Evolutionary conservation across 805 yeast species (phyloP), one percentile per base, ranked within the genome.

Genomic region (Helenozyma baotianmanensis): DNA sequence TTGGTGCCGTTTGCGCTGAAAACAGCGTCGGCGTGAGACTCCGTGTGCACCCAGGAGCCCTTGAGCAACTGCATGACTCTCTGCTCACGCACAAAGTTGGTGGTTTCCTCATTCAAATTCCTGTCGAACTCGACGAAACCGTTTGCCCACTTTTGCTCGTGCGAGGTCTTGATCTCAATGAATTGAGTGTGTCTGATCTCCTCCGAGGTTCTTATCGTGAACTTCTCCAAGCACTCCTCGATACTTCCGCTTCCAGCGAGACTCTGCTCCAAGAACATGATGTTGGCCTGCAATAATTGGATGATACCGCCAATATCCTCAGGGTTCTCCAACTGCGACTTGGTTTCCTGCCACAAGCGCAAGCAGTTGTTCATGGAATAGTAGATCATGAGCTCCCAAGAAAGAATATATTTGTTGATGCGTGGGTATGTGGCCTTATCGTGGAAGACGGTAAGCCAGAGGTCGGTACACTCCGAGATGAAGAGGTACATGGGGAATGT

Each of bases 1-100:
- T 42, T 49, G 49, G 23, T 43, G 38, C 21, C 40, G 34, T 29
- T 36, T 8, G 19, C 19, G 36, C 9, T 37, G 53, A 30, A 48
- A 25, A 51, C 39, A 13, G 35, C 37, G 31, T 64, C 68, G 1
- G 70, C 71, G 36, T 62, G 87, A 32, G 70, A 62, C 23, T 78
- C 81, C 1, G 80, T 70, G 50, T 68, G 81, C 10, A 82, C 89
- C 95, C 95, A 86, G 2, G 83, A 72, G 1, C 95, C 95, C 48
- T 73, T 78, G 17, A 86, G 76, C 30, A 86, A 58, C 50, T 78
- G 80, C 36, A 82, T 57, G 28, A 81, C 76, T 47, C 90, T 69
- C 59, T 83, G 92, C 52, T 82, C 88, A 36, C 74, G 73, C 11
- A 85, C 87, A 52, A 82, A 83, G 23, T 78, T 80, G 36, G 70